Percentiles rank a stretch among this genome's conserved stretches.
Conservation (phyloP, 1,284 basidiomycete genomes). For the Cutaneotrichosporon sp. region DNA sequence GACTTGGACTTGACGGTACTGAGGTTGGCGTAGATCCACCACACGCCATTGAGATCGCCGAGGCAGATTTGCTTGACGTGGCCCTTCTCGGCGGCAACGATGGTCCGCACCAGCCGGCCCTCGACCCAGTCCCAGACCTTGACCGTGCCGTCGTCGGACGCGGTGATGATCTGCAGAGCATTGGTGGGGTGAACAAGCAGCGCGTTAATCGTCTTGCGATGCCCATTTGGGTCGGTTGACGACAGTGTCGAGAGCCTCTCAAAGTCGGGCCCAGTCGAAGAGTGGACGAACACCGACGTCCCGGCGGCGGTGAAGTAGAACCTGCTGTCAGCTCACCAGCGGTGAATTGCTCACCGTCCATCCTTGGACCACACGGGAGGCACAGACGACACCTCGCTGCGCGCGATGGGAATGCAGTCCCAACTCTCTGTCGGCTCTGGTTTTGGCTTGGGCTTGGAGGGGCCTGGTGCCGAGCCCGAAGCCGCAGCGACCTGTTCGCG, state of each 20-base stretch:
- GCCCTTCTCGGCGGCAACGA: constrained; percentile 68
- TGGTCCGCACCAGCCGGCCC: constrained; percentile 71
- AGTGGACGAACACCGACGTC: constrained; percentile 76
- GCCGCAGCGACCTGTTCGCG: not conserved
- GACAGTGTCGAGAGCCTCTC: constrained; percentile 76
- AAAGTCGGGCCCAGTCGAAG: constrained; percentile 63
- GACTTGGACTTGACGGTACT: constrained; percentile 29
- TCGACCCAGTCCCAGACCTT: constrained; percentile 94
- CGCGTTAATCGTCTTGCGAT: constrained; percentile 67
- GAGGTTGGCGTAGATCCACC: constrained; percentile 39
- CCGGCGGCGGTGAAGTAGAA: constrained; percentile 83
- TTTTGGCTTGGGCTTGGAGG: constrained; percentile 21
- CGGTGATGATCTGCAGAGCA: constrained; percentile 83
- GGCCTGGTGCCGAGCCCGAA: constrained; percentile 11
- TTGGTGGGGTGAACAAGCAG: constrained; percentile 80
- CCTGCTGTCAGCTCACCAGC: constrained; percentile 54
- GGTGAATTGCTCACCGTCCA: constrained; percentile 64
- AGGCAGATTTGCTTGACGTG: constrained; percentile 51
- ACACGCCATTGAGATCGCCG: constrained; percentile 38
- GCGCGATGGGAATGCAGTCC: constrained; percentile 59
- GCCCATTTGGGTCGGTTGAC: constrained; percentile 53
- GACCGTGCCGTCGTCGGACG: constrained; percentile 76
- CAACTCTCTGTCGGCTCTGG: constrained; percentile 24
- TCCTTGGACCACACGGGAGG: constrained; percentile 80
- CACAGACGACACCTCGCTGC: constrained; percentile 64